Percentiles rank a stretch among this genome's conserved stretches.
phyloP scores from a whole-genome alignment of 2,329 filamentous ascomycete genomes.

The Colletotrichum sojae region DNA sequence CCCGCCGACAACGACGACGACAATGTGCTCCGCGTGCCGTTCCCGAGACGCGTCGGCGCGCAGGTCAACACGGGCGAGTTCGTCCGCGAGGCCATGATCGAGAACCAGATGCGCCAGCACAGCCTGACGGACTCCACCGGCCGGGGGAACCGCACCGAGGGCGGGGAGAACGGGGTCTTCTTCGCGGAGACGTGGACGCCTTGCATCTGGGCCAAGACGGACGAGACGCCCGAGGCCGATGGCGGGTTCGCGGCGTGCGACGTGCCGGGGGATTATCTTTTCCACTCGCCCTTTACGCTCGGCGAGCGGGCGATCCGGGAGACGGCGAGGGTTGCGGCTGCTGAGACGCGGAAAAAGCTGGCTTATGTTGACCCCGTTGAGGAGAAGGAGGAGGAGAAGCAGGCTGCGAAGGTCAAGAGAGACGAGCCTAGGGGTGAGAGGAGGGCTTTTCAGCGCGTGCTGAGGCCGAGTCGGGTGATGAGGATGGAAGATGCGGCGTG shows the following conservation, averaged over 20 bases:
- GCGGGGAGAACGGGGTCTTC: conserved; percentile 49
- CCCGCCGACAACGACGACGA: conserved; percentile 15
- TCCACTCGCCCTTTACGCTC: conserved; percentile 66
- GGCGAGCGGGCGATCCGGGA: conserved; percentile 48
- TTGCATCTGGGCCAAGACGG: conserved; percentile 52
- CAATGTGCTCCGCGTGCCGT: conserved; percentile 50
- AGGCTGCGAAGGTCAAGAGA: conserved; percentile 22
- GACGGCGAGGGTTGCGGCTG: conserved; percentile 28
- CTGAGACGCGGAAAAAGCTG: conserved; percentile 13
- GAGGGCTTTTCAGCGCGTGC: not conserved
- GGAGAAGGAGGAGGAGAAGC: not conserved
- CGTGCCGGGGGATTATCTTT: conserved; percentile 63
- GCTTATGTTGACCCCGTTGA: conserved; percentile 7
- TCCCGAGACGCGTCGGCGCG: conserved; percentile 57
- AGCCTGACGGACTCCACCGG: conserved; percentile 60
- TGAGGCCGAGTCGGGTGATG: conserved; percentile 3
- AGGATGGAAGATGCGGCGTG: conserved; percentile 13
- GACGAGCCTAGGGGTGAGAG: conserved; percentile 3
- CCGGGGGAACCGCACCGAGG: conserved; percentile 52
- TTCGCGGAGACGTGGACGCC: conserved; percentile 60
- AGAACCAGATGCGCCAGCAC: conserved; percentile 61
- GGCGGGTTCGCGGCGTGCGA: conserved; percentile 51
- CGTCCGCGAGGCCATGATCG: conserved; percentile 61
- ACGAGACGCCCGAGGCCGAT: conserved; percentile 21
- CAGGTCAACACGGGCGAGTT: conserved; percentile 57